Percentiles rank a stretch among this genome's conserved stretches.
Conservation (phyloP, 352 stramenopile genomes). For the Pythium myriotylum region DNA sequence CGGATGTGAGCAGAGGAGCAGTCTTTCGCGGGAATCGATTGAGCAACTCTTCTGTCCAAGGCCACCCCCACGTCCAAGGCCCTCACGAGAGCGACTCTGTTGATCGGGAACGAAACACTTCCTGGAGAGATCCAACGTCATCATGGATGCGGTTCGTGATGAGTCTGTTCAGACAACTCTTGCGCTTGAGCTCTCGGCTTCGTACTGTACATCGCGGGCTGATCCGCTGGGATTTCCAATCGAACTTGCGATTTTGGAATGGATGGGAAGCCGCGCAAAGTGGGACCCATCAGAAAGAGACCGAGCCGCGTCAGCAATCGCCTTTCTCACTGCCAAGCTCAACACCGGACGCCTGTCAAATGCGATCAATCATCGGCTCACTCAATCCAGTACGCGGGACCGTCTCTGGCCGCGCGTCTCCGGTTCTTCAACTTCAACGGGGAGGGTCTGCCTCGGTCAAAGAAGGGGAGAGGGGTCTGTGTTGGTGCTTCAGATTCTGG, state of each 20-base stretch:
- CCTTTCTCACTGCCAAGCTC: background rate
- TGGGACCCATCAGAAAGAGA: background rate
- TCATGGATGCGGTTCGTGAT: background rate
- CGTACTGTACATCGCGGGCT: too few relatives aligned
- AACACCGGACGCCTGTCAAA: background rate
- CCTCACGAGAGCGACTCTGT: too few relatives aligned
- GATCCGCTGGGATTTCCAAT: background rate
- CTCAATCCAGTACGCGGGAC: background rate
- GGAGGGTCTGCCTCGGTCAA: conserved; percentile 6
- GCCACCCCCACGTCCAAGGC: background rate
- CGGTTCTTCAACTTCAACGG: conserved; percentile 18
- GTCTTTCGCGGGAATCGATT: background rate
- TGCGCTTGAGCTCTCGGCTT: background rate
- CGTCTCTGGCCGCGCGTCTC: background rate
- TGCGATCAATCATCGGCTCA: background rate
- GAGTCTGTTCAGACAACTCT: background rate
- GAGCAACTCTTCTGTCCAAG: background rate
- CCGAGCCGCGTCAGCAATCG: background rate
- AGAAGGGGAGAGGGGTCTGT: background rate
- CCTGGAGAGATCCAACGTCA: too few relatives aligned
- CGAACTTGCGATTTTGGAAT: background rate
- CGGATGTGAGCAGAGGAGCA: conserved; percentile 8
- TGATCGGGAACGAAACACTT: too few relatives aligned
- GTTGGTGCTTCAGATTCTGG: background rate
- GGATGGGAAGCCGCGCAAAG: background rate